These are phyloP conservation scores for Ceratocystis ficicola DNA, from an alignment of 2,329 filamentous ascomycete genomes.

Conservation along the genomic window DNA sequence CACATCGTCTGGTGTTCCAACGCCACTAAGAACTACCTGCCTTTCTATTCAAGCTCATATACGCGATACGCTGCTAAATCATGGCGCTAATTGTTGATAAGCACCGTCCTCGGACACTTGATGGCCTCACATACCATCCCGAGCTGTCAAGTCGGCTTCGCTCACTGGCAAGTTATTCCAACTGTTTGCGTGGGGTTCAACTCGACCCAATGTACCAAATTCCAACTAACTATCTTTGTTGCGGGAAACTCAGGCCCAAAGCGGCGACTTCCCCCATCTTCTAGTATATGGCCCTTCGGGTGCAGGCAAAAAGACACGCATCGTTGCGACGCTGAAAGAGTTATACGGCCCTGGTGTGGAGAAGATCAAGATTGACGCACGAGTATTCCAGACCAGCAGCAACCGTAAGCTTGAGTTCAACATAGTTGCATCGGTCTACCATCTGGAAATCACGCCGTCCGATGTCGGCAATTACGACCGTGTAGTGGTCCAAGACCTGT, in stretches of 20 bases:
- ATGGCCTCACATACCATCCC: constrained; percentile 71
- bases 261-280: constrained; percentile 93
- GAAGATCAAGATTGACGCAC: constrained; percentile 98
- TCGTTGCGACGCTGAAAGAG: constrained; percentile 89
- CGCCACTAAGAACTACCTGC: neutral
- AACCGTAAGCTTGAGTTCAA: constrained; percentile 99
- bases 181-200: neutral
- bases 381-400: constrained; percentile 86
- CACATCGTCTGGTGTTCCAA: neutral
- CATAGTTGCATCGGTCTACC: constrained; percentile 92
- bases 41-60: neutral
- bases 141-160: constrained; percentile 78
- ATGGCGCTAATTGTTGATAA: constrained; percentile 64
- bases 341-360: constrained; percentile 94
- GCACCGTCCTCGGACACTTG: constrained; percentile 60
- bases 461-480: constrained; percentile 95
- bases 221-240: constrained; percentile 1
- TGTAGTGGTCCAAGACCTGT: constrained; percentile 85
- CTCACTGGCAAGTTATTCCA: constrained; percentile 54
- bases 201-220: neutral
- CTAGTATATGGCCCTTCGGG: constrained; percentile 94
- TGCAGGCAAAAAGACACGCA: constrained; percentile 93
- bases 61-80: neutral
- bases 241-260: constrained; percentile 63
- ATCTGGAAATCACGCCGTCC: constrained; percentile 94